phyloP scores from a whole-genome alignment of 306 rosid species.

The Acacia acuminata region DNA sequence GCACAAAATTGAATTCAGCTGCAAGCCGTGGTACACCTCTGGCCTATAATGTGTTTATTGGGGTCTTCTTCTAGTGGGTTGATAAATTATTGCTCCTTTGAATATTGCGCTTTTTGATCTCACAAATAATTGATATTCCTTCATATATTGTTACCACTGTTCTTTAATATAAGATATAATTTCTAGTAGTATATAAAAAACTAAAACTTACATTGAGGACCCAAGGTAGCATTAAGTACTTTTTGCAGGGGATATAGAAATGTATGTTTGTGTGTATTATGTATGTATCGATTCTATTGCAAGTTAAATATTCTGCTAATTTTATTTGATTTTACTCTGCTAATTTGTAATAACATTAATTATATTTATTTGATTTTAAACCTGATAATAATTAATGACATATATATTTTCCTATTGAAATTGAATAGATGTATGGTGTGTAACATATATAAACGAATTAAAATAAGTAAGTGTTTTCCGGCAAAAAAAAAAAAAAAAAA shows the following conservation, averaged over 20 bases:
- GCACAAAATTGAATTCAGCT: neutral
- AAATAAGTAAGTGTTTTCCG: neutral
- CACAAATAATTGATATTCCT: neutral
- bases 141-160: neutral
- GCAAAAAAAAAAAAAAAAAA: too few relatives aligned
- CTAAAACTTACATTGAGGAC: too few relatives aligned
- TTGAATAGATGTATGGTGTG: neutral
- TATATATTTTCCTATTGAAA: neutral
- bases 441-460: neutral
- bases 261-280: neutral
- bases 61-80: constrained; percentile 9
- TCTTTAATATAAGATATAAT: too few relatives aligned
- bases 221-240: too few relatives aligned
- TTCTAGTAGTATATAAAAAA: too few relatives aligned
- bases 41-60: neutral
- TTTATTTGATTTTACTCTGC: too few relatives aligned
- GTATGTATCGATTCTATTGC: neutral
- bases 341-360: neutral
- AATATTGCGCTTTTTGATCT: neutral
- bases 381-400: too few relatives aligned
- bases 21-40: neutral
- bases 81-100: neutral
- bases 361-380: too few relatives aligned
- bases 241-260: neutral
- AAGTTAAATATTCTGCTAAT: neutral